Evolutionary conservation across 208 protist genomes (phyloP).

Genomic region (Crithidia brevicula): DNA sequence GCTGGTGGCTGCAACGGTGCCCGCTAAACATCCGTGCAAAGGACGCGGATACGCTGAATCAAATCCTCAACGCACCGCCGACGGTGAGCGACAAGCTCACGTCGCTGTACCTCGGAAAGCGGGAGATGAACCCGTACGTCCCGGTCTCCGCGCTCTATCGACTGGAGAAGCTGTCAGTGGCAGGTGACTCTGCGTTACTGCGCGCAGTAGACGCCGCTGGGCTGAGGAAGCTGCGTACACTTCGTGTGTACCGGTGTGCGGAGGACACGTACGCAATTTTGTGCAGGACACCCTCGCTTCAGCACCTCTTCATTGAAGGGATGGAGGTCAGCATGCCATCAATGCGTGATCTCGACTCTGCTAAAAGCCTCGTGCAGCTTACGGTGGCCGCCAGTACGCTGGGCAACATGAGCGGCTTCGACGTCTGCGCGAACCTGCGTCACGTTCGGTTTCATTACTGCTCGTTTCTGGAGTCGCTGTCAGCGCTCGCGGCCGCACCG

Average conservation of each 20-base stretch:
- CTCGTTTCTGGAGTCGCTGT: constrained; percentile 1
- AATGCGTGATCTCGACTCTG: not conserved
- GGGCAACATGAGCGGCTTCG: not conserved
- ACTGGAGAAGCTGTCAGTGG: constrained; percentile 1
- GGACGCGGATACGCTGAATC: not conserved
- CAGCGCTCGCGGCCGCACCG: not conserved
- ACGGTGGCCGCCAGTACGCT: constrained; percentile 4
- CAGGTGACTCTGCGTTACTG: constrained; percentile 2
- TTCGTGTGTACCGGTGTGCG: constrained; percentile 1
- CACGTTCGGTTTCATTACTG: constrained; percentile 14
- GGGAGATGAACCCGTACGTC: constrained; percentile 3
- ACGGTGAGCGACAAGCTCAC: not conserved
- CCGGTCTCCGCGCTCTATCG: not conserved
- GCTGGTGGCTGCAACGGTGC: constrained; percentile 10
- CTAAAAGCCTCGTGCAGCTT: not conserved
- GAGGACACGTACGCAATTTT: constrained; percentile 11
- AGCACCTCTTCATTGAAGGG: constrained; percentile 4
- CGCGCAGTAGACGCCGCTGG: not conserved
- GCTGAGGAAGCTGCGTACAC: not conserved
- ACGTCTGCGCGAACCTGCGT: not conserved
- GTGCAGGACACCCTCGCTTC: not conserved
- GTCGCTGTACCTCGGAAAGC: constrained; percentile 2
- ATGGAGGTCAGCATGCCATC: constrained; percentile 6
- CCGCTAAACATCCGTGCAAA: not conserved
- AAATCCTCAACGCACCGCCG: not conserved